Evolutionary conservation across 768 basidiomycete species (phyloP).

Genomic region (Podaxis pistillaris): DNA sequence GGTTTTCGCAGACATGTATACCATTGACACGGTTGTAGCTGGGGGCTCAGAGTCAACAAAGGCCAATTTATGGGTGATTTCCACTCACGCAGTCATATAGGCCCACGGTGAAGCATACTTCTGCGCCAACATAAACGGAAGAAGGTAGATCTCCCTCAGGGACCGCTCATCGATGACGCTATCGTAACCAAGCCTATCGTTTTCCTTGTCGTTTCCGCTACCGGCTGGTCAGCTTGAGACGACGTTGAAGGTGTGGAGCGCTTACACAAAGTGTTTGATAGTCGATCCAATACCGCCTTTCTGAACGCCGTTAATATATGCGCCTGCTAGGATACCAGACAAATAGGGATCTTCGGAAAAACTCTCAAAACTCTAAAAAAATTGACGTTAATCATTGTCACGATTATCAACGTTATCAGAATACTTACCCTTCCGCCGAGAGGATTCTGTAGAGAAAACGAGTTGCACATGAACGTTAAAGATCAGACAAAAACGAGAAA

Average conservation of each 20-base stretch:
- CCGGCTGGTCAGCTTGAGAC: neutral
- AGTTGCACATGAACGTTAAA: constrained; percentile 4
- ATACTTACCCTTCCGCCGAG: constrained; percentile 61
- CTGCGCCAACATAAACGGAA: constrained; percentile 75
- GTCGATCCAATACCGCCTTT: constrained; percentile 70
- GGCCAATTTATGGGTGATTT: neutral
- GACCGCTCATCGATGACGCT: constrained; percentile 62
- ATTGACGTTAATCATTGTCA: neutral
- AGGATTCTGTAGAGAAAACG: constrained; percentile 45
- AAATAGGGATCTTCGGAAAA: constrained; percentile 80
- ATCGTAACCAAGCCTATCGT: constrained; percentile 71
- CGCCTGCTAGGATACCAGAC: constrained; percentile 66
- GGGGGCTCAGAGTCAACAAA: neutral
- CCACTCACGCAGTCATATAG: constrained; percentile 65
- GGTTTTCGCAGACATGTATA: constrained; percentile 66
- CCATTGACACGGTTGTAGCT: constrained; percentile 82
- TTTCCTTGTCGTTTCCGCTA: constrained; percentile 80
- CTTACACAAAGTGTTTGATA: constrained; percentile 83
- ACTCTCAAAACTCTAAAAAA: constrained; percentile 63
- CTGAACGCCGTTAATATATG: constrained; percentile 79
- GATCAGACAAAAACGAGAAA: constrained; percentile 3
- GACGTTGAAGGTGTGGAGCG: neutral
- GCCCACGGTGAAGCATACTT: constrained; percentile 65
- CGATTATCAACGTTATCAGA: neutral
- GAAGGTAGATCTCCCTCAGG: constrained; percentile 72